Conservation (phyloP, 176 grass and related monocot genomes). For the Raddia distichophylla region DNA sequence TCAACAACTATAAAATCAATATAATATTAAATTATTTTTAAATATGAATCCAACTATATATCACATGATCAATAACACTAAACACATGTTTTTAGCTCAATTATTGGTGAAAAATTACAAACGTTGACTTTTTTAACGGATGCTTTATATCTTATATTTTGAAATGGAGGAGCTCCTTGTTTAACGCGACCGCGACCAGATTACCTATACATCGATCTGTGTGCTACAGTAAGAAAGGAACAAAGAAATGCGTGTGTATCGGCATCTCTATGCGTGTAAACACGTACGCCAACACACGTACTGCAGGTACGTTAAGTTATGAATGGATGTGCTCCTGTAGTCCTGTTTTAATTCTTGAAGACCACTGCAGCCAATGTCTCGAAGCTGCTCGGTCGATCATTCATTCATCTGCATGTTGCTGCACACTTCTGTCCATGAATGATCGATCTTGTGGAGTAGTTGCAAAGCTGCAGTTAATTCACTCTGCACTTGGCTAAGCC, state of each 20-base stretch:
- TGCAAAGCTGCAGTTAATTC: background rate
- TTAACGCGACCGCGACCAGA: no score
- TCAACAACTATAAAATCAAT: no score
- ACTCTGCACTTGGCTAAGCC: background rate
- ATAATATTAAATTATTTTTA: no score
- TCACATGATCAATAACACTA: no score
- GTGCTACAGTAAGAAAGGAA: no score
- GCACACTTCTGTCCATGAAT: background rate
- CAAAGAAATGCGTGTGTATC: background rate
- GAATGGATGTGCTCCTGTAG: background rate
- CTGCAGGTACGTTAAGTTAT: background rate
- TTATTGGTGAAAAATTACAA: no score
- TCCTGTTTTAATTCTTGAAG: background rate
- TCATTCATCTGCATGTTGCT: background rate
- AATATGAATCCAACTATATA: no score
- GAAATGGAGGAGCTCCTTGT: no score
- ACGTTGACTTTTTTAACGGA: no score
- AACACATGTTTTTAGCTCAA: no score
- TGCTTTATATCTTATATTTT: no score
- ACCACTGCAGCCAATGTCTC: background rate
- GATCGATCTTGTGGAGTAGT: background rate
- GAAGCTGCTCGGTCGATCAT: background rate
- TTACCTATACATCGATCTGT: no score
- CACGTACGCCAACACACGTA: background rate
- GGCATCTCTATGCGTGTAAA: background rate